These are phyloP conservation scores for Lyophyllum semitale DNA, from an alignment of 768 basidiomycete genomes.

Conservation along the genomic window DNA sequence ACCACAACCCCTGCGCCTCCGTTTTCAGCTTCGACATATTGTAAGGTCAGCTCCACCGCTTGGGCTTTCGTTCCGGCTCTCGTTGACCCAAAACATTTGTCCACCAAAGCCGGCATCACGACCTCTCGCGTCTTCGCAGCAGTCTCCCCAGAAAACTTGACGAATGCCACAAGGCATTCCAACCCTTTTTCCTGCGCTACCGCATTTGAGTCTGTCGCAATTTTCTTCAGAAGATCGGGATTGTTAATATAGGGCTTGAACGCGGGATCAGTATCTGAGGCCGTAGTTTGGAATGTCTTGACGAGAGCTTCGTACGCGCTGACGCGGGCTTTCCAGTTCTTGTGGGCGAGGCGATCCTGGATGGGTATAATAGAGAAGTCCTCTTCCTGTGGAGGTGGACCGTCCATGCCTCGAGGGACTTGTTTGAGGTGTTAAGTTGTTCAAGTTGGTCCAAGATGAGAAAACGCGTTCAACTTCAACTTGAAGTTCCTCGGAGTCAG, in stretches of 20 bases:
- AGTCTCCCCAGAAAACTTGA: constrained; percentile 91
- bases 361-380: constrained; percentile 85
- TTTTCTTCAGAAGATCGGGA: constrained; percentile 79
- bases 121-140: constrained; percentile 78
- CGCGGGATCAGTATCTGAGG: constrained; percentile 90
- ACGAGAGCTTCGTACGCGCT: constrained; percentile 88
- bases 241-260: constrained; percentile 88
- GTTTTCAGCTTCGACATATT: constrained; percentile 95
- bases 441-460: constrained; percentile 1
- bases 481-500: no score
- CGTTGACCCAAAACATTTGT: constrained; percentile 92
- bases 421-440: constrained; percentile 3
- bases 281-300: constrained; percentile 85
- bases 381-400: constrained; percentile 89
- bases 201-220: constrained; percentile 88
- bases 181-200: constrained; percentile 98
- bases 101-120: constrained; percentile 89
- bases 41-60: constrained; percentile 80
- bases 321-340: constrained; percentile 99
- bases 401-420: constrained; percentile 65
- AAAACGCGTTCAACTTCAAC: constrained; percentile 20
- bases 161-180: constrained; percentile 81
- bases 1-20: constrained; percentile 85
- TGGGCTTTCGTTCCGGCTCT: constrained; percentile 89
- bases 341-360: constrained; percentile 82